These are phyloP conservation scores for Phialophora expanda DNA, from an alignment of 2,329 filamentous ascomycete species.

Conservation along the genomic window DNA sequence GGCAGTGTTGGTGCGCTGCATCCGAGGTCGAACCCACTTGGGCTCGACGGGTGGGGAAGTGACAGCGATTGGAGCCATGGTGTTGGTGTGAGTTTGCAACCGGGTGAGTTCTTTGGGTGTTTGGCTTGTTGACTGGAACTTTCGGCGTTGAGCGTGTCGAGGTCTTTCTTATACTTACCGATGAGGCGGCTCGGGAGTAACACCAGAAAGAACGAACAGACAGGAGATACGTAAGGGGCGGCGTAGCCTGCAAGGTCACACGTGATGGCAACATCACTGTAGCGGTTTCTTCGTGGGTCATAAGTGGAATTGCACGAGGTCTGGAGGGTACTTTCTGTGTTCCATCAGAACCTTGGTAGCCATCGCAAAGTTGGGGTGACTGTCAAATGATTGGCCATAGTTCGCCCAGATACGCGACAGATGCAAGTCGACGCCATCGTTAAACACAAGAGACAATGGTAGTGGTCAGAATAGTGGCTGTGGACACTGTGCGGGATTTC, in stretches of 20 bases:
- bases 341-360: constrained; percentile 26
- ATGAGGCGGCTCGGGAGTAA: not conserved
- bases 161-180: constrained; percentile 8
- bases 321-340: not conserved
- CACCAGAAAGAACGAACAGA: constrained; percentile 4
- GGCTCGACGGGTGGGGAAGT: constrained; percentile 35
- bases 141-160: not conserved
- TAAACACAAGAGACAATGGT: not conserved
- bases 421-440: constrained; percentile 30
- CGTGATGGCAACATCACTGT: not conserved
- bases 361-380: constrained; percentile 14
- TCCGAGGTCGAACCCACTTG: constrained; percentile 31
- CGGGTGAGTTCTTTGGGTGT: not conserved
- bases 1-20: constrained; percentile 37
- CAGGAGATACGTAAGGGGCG: constrained; percentile 32
- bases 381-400: constrained; percentile 4
- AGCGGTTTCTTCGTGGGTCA: not conserved
- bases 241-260: constrained; percentile 19
- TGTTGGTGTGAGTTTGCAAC: constrained; percentile 12
- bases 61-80: constrained; percentile 39
- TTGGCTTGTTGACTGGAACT: not conserved
- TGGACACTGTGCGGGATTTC: constrained; percentile 24
- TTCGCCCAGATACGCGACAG: constrained; percentile 20
- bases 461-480: constrained; percentile 10
- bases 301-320: not conserved